phyloP scores from a whole-genome alignment of 228 moss, liverwort and hornwort species.

The Sphagnum magellanicum region DNA sequence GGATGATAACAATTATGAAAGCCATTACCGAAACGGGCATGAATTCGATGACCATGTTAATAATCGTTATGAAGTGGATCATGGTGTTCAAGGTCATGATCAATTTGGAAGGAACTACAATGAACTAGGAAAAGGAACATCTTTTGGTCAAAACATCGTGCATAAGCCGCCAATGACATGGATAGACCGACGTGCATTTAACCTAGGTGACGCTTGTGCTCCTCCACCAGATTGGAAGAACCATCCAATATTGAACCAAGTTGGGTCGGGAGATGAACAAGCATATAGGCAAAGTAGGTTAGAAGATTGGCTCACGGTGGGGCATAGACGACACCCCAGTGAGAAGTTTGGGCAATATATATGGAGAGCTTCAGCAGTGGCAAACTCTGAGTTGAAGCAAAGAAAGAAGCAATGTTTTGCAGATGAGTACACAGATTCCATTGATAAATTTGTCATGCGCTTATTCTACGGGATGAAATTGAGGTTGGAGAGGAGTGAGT shows the following conservation, averaged over 20 bases:
- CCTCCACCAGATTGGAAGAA: slow-evolving; percentile 15
- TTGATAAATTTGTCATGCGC: slow-evolving; percentile 32
- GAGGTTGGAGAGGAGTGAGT: slow-evolving; percentile 20
- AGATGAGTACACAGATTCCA: slow-evolving; percentile 15
- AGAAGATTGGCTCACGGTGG: slow-evolving; percentile 22
- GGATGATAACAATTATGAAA: no score
- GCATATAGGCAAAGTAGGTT: slow-evolving; percentile 24
- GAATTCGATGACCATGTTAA: no score
- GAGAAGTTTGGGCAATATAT: slow-evolving; percentile 20
- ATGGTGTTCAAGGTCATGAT: no score
- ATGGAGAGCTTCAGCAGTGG: slow-evolving; percentile 31
- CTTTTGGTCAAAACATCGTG: no score
- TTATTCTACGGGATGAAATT: slow-evolving; percentile 32
- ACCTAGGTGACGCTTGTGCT: slow-evolving; percentile 18
- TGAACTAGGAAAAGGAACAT: no score
- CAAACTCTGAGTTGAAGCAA: slow-evolving; percentile 13
- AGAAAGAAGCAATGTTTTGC: slow-evolving; percentile 33
- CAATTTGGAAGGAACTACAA: no score
- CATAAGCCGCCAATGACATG: slow-evolving; percentile 9
- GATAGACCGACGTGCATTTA: slow-evolving; percentile 24
- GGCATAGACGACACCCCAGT: slow-evolving; percentile 11
- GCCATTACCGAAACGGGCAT: no score
- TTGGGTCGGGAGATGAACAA: slow-evolving; percentile 11
- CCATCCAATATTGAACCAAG: slow-evolving; percentile 23
- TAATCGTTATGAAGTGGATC: no score